A percentile compares a stretch with the other conserved stretches of the same genome.
Conservation (phyloP, 192 early-diverging fungal genomes). For the Dissophora ornata region DNA sequence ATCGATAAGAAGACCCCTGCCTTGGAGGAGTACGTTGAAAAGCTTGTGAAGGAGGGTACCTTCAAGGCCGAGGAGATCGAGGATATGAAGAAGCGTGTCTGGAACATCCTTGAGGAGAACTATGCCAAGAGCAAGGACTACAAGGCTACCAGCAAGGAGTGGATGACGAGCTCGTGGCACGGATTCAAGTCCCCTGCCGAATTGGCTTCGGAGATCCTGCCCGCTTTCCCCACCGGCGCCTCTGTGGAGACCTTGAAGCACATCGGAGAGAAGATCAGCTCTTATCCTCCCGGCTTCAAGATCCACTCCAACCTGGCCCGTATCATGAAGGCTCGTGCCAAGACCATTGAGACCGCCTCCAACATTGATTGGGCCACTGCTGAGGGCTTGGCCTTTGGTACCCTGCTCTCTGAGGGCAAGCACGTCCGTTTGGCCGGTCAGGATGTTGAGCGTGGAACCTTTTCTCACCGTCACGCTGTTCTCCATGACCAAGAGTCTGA, state of each 20-base stretch:
- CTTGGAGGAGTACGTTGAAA: constrained; percentile 85
- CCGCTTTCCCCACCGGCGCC: constrained; percentile 77
- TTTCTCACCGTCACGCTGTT: constrained; percentile 98
- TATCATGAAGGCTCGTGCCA: constrained; percentile 87
- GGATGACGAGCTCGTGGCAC: constrained; percentile 95
- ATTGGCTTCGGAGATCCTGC: constrained; percentile 77
- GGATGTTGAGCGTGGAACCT: constrained; percentile 99
- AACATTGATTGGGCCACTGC: constrained; percentile 97
- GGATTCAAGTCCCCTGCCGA: constrained; percentile 83
- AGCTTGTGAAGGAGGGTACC: constrained; percentile 86
- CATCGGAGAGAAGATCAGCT: constrained; percentile 85
- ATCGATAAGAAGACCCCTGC: constrained; percentile 89
- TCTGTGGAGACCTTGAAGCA: constrained; percentile 78
- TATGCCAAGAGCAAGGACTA: constrained; percentile 91
- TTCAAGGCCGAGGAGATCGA: constrained; percentile 87
- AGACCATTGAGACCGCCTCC: constrained; percentile 79
- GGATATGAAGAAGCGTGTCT: constrained; percentile 90
- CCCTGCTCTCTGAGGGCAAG: constrained; percentile 90
- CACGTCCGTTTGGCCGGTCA: constrained; percentile 95
- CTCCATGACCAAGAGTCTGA: constrained; percentile 96
- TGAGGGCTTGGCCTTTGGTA: constrained; percentile 93
- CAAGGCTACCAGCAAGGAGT: constrained; percentile 89
- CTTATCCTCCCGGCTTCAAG: constrained; percentile 85
- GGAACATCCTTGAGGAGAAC: constrained; percentile 93
- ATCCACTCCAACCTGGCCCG: constrained; percentile 87